Evolutionary conservation across 2,329 filamentous ascomycete species (phyloP).

Genomic region (Parastagonospora nodorum): DNA sequence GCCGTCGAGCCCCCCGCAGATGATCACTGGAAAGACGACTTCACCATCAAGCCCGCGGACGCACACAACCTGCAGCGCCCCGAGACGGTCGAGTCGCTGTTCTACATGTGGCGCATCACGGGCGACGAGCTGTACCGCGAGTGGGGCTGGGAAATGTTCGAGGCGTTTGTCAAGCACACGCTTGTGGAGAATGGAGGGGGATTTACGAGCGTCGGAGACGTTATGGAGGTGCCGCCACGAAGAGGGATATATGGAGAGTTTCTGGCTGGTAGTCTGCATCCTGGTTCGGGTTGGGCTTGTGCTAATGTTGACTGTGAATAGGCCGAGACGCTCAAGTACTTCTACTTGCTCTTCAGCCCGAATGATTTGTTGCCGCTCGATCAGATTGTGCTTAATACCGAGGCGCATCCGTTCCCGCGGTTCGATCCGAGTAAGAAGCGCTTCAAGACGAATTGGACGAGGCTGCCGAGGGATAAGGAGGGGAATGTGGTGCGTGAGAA

Average conservation of each 20-base stretch:
- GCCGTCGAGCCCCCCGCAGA: conserved; percentile 42
- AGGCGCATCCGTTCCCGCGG: conserved; percentile 86
- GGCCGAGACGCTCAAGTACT: conserved; percentile 97
- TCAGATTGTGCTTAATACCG: conserved; percentile 91
- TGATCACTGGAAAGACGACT: conserved; percentile 76
- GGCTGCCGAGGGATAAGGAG: conserved; percentile 62
- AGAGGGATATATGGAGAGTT: conserved; percentile 94
- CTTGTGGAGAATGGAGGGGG: conserved; percentile 77
- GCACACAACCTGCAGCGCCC: conserved; percentile 91
- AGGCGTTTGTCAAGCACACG: conserved; percentile 84
- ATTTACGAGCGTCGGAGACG: conserved; percentile 81
- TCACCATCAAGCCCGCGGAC: conserved; percentile 79
- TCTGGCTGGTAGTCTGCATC: conserved; percentile 75
- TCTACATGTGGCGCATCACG: conserved; percentile 99
- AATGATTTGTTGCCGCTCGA: conserved; percentile 82
- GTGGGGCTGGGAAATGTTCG: conserved; percentile 99
- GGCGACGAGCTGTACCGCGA: conserved; percentile 86
- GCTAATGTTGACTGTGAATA: conserved; percentile 40
- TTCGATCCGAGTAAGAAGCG: conserved; percentile 77
- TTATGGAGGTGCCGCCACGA: conserved; percentile 71
- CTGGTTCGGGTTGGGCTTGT: neutral
- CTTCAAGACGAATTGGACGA: conserved; percentile 81
- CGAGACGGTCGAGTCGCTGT: conserved; percentile 93
- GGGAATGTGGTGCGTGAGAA: conserved; percentile 31
- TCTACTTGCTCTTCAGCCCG: conserved; percentile 91